Base-by-base conservation (phyloP, 2,329 filamentous ascomycete genomes). In the Cladobotryum mycophilum region DNA sequence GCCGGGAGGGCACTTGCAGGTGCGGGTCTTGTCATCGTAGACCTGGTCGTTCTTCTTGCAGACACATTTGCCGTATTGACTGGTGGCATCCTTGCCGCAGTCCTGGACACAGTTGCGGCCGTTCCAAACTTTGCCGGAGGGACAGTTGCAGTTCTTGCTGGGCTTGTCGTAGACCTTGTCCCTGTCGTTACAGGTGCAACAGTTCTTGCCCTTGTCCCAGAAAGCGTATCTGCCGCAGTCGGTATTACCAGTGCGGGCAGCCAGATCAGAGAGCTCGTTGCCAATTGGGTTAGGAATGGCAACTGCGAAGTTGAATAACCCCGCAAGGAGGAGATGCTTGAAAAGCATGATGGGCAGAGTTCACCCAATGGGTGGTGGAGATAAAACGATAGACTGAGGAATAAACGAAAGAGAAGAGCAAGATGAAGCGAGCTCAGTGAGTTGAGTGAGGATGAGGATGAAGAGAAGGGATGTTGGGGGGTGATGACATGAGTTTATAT, bases 101-200 rank as follows among this genome's bases (percentile, higher is more conserved):
- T 48, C 45, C 14, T 48, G 13, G 15, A 38, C 45, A 40, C 38
- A 48, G 8, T 25, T 36, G 22, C n/a, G 17, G 14, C 49, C 49
- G 33, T 48, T 45, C 45, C 45, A 52, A 2, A 44, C 18, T 18
- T 44, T 7, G 22, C 45, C 45, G 5, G 15, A 13, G 3, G 49
- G 45, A 41, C 49, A 52, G 17, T 30, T 25, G 49, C 49, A 51
- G 17, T 14, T 38, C 49, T 47, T 51, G 22, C 17, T 43, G 7
- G 14, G 14, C 5, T 12, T 6, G 44, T 47, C 44, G 34, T 41
- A 51, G 20, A 17, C 17, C 44, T 51, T 35, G 25, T 37, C 49
- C 6, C 15, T 41, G n/a, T 47, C 40, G 17, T 47, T 47, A 37
- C 49, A 51, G 8, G 36, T 22, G 33, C 49, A 51, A 43, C 48